Conservation (phyloP, 768 basidiomycete species). For the Tricholoma flavovirens region DNA sequence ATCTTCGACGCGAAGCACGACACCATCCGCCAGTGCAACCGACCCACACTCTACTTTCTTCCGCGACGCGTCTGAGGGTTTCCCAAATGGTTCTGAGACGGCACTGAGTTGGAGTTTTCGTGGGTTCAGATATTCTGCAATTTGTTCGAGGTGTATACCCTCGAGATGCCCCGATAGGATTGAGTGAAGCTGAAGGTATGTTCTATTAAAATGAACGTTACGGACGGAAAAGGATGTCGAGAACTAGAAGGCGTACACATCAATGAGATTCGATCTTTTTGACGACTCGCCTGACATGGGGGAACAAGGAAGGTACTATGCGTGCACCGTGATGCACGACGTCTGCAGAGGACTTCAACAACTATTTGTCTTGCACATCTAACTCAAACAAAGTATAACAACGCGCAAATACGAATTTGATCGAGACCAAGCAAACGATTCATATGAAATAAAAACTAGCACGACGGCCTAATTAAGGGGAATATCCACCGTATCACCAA, state of each 20-base stretch:
- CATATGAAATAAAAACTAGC: background rate
- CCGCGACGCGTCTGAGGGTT: conserved; percentile 61
- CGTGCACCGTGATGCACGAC: background rate
- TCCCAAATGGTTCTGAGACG: conserved; percentile 60
- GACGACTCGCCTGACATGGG: conserved; percentile 42
- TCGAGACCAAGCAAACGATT: background rate
- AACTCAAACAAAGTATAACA: background rate
- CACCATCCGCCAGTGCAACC: conserved; percentile 63
- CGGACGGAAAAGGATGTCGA: conserved; percentile 1
- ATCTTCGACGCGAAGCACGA: conserved; percentile 58
- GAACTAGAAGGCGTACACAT: conserved; percentile 44
- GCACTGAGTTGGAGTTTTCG: conserved; percentile 54
- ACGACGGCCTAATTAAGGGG: conserved; percentile 36
- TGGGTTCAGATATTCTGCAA: conserved; percentile 51
- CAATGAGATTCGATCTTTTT: conserved; percentile 65
- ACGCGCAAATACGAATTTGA: background rate
- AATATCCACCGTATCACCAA: conserved; percentile 77
- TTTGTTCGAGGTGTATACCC: conserved; percentile 50
- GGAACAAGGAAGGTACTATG: conserved; percentile 4
- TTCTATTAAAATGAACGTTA: conserved; percentile 32
- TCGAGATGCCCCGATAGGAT: conserved; percentile 55
- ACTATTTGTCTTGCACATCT: background rate
- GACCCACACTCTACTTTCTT: conserved; percentile 62
- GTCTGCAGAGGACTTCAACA: background rate
- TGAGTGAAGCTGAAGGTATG: conserved; percentile 59